Base-by-base conservation (phyloP, 495 filamentous ascomycete species). In the Choiromyces venosus region DNA sequence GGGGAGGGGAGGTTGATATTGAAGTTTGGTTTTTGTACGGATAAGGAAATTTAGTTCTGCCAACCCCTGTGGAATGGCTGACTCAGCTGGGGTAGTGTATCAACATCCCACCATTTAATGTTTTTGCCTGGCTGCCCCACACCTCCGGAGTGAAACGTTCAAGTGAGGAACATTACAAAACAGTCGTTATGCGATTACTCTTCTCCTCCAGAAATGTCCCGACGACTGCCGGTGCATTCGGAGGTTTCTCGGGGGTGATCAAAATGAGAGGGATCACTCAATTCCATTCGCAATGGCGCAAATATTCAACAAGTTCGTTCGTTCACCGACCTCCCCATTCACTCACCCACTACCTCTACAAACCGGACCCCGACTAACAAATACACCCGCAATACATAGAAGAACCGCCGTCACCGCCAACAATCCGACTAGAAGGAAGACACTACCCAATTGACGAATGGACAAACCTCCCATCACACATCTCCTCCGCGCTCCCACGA, bases 401-500 rank as follows among this genome's bases (percentile, higher is more conserved):
- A 36, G 35, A 35, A 69, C 39, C 14, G 25, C 33, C 12, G 10
- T 42, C 64, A 25, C 70, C 75, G 0, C 72, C 72, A 37, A 73
- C 79, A 25, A 82, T 88, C 67, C 84, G 78, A 3, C 87, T 97
- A 70, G 88, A 90, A 79, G 88, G 86, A 75, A 84, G 85, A 67
- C 78, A 83, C 21, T 96, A 95, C 81, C 75, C 76, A 1, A 89
- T 86, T 35, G 94, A 97, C 75, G 80, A 87, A 67, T 97, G 93
- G 93, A 94, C 89, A 80, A 99, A 98, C 79, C 86, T 92, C 39
- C 88, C 96, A 19, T 81, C 87, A 16, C 89, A 89, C 71, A 92
- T 99, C 72, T 85, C 93, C 68, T 86, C 89, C 19, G 86, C 89
- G 71, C 85, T 96, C 68, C 85, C 88, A 65, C 90, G 91, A 67